Evolutionary conservation across 164 flowering plant genomes (phyloP).

Genomic region (Warburgia ugandensis): DNA sequence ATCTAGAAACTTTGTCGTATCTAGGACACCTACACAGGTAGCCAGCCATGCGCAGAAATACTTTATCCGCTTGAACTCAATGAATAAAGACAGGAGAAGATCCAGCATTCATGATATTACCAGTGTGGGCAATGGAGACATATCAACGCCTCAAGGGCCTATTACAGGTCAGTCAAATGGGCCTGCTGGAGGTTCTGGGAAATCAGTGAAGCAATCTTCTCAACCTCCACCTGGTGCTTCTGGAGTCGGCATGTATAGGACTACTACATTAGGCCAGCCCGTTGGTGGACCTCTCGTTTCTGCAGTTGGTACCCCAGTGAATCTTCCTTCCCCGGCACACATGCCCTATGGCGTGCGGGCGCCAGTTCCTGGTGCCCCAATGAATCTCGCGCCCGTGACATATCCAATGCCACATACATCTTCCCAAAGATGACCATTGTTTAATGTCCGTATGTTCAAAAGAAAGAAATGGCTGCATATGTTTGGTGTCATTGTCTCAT

Average conservation of each 20-base stretch:
- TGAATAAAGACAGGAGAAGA: conserved; percentile 88
- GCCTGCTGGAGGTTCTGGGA: conserved; percentile 35
- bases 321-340: conserved; percentile 54
- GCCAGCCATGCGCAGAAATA: conserved; percentile 96
- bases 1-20: conserved; percentile 81
- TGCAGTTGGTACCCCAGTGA: conserved; percentile 85
- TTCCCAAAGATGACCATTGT: conserved; percentile 45
- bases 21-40: conserved; percentile 92
- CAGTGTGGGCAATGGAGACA: conserved; percentile 55
- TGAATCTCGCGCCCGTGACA: conserved; percentile 55
- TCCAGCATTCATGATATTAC: conserved; percentile 95
- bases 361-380: conserved; percentile 68
- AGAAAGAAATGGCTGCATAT: conserved; percentile 5
- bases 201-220: conserved; percentile 41
- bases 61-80: conserved; percentile 84
- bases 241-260: conserved; percentile 50
- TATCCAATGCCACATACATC: conserved; percentile 70
- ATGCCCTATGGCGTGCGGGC: conserved; percentile 72
- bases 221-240: conserved; percentile 35
- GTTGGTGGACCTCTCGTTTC: conserved; percentile 72
- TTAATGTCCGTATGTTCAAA: conserved; percentile 12
- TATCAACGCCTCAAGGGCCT: conserved; percentile 58
- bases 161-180: conserved; percentile 69
- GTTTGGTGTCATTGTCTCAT: conserved; percentile 1
- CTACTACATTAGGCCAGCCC: conserved; percentile 75